These are phyloP conservation scores for Phaffomyces opuntiae DNA, from an alignment of 805 yeast species.

Conservation along the genomic window DNA sequence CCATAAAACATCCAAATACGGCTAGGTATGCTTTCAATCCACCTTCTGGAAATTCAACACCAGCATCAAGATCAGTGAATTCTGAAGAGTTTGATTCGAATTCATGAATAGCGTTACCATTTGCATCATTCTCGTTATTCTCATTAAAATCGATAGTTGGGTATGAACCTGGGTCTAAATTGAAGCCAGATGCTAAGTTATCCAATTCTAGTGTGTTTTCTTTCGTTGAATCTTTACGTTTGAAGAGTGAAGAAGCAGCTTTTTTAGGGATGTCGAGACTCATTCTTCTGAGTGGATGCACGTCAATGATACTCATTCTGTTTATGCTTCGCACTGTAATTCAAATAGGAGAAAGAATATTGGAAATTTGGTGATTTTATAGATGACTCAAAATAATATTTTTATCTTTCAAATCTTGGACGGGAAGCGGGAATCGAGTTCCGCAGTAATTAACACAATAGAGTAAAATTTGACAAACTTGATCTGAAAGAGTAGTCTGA, in stretches of 20 bases:
- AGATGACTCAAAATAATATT: too few relatives aligned
- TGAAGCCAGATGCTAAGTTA: background rate
- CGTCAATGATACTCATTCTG: too few relatives aligned
- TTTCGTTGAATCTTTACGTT: background rate
- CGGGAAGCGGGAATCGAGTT: too few relatives aligned
- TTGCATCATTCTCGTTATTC: background rate
- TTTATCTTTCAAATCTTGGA: too few relatives aligned
- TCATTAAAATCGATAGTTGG: too few relatives aligned
- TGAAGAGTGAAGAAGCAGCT: background rate
- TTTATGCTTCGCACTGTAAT: too few relatives aligned
- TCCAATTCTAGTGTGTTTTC: background rate
- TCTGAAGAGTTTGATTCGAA: background rate
- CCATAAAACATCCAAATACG: conserved; percentile 54
- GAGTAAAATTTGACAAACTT: too few relatives aligned
- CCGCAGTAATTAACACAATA: too few relatives aligned
- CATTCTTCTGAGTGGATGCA: background rate
- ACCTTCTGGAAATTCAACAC: conserved; percentile 41
- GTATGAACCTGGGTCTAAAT: background rate
- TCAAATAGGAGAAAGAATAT: too few relatives aligned
- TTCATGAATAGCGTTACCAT: background rate
- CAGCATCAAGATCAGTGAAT: conserved; percentile 7
- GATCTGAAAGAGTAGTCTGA: too few relatives aligned
- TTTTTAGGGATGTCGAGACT: background rate
- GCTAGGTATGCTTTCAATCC: conserved; percentile 51
- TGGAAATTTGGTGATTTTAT: too few relatives aligned